Evolutionary conservation across 2,329 filamentous ascomycete genomes (phyloP).

Genomic region (Aspergillus floridensis): DNA sequence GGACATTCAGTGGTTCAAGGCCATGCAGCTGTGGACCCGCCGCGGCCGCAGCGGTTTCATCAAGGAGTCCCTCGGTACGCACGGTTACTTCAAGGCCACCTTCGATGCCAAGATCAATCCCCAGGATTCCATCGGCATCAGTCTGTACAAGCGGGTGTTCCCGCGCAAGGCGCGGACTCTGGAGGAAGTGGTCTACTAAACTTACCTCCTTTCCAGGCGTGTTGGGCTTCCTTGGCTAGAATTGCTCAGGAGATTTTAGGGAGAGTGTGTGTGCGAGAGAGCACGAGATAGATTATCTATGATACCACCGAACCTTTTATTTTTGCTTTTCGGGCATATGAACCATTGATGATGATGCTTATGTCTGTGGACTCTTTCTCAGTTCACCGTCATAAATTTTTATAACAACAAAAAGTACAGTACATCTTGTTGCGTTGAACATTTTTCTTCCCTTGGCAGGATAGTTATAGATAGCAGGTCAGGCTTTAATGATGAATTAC

Average conservation of each 20-base stretch:
- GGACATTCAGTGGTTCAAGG: slow-evolving; percentile 97
- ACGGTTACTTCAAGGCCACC: slow-evolving; percentile 99
- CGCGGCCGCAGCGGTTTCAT: slow-evolving; percentile 83
- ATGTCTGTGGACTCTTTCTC: too few species aligned
- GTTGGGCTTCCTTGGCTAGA: not conserved
- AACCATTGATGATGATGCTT: too few species aligned
- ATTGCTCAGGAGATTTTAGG: not conserved
- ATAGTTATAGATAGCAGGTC: not conserved
- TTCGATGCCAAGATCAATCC: slow-evolving; percentile 97
- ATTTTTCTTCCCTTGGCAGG: not conserved
- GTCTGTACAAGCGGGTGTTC: slow-evolving; percentile 81
- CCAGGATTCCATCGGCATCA: slow-evolving; percentile 88
- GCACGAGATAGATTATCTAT: not conserved
- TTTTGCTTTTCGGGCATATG: not conserved
- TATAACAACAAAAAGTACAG: not conserved
- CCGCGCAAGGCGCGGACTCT: slow-evolving; percentile 64
- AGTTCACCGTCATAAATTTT: not conserved
- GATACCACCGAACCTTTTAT: not conserved
- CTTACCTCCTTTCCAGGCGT: not conserved
- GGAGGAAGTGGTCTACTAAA: slow-evolving; percentile 32
- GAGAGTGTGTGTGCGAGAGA: not conserved
- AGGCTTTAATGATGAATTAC: not conserved
- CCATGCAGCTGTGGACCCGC: slow-evolving; percentile 89
- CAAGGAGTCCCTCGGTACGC: slow-evolving; percentile 91
- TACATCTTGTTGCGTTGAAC: not conserved